Evolutionary conservation across 441 rosid genomes (phyloP), one percentile per base, ranked within the genome.

Genomic region (Syzygium malaccense): DNA sequence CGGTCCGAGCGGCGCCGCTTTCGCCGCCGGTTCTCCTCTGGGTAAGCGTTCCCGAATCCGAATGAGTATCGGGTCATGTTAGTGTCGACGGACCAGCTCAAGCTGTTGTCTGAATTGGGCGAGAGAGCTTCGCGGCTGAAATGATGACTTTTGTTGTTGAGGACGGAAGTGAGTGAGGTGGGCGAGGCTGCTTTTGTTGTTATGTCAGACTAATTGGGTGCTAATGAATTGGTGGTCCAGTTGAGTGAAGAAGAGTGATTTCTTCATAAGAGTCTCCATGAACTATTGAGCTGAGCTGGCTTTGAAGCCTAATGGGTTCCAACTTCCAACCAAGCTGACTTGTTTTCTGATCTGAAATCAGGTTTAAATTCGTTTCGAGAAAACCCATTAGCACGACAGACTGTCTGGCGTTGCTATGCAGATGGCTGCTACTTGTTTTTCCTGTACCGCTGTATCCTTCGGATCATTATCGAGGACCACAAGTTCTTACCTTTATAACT

Each of bases 21-120:
- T 94, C 79, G 93, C 93, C 64, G 89, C 96, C 80, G 96, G 95
- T 37, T 92, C 93, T 87, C 94, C 95, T 88, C 95, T 95, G 41
- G 89, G 96, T 96, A 92, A 87, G 94, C 17, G 7, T 30, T 79
- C 58, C 32, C 30, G 2, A 17, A 28, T 71, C 23, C 83, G 80
- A 71, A 71, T 13, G 51, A 11, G 28, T 3, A 4, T 68, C 28
- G 14, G 80, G 80, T 68, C 49, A 37, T 37, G 20, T 33, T 11
- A 37, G 6, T 68, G 80, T 68, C 10, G 2, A 20, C 48, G 80
- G 80, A 33, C 80, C 80, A 5, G 49, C 80, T 68, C 49, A 13
- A 33, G 80, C 49, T 33, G 79, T 37, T 71, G 0, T 45, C 49
- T 71, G 49, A 71, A 71, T 37, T 71, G 28, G 51, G 80, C 3